These are phyloP conservation scores for Blastomyces percursus DNA, from an alignment of 2,329 filamentous ascomycete species.

Conservation along the genomic window DNA sequence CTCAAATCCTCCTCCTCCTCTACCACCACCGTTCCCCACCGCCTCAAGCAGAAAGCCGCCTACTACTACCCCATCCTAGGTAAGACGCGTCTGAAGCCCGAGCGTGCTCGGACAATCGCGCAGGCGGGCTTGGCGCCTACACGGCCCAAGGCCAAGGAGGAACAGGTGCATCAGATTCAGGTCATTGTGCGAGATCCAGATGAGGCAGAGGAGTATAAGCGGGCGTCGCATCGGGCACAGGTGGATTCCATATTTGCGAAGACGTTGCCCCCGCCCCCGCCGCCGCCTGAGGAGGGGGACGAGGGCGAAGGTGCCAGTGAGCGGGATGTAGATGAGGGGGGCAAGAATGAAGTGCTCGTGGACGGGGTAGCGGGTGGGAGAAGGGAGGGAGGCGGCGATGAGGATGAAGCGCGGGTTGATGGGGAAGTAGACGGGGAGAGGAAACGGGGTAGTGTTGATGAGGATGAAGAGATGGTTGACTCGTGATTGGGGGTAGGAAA, in stretches of 20 bases:
- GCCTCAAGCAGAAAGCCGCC: constrained; percentile 6
- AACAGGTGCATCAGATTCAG: constrained; percentile 44
- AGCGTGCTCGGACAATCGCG: constrained; percentile 34
- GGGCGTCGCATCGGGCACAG: constrained; percentile 34
- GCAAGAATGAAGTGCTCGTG: constrained; percentile 9
- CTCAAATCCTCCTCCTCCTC: constrained; percentile 1
- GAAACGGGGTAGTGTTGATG: constrained; percentile 25
- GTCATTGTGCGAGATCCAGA: constrained; percentile 42
- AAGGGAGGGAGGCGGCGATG: constrained; percentile 11
- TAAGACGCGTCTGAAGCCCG: constrained; percentile 45
- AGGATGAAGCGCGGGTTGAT: constrained; percentile 16
- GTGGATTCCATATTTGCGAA: constrained; percentile 37
- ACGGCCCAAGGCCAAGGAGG: constrained; percentile 33
- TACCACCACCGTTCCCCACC: background rate
- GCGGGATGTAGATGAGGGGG: constrained; percentile 17
- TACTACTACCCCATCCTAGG: constrained; percentile 37
- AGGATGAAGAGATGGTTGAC: constrained; percentile 15
- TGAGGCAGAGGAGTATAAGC: constrained; percentile 39
- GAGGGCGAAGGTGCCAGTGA: constrained; percentile 15
- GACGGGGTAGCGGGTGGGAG: background rate
- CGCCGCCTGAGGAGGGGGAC: constrained; percentile 16
- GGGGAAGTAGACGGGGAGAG: constrained; percentile 21
- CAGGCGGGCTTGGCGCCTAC: constrained; percentile 32
- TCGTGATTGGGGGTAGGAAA: background rate
- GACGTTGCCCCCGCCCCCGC: constrained; percentile 23